Base-by-base conservation (phyloP, 768 basidiomycete species). In the Kwoniella sp. region DNA sequence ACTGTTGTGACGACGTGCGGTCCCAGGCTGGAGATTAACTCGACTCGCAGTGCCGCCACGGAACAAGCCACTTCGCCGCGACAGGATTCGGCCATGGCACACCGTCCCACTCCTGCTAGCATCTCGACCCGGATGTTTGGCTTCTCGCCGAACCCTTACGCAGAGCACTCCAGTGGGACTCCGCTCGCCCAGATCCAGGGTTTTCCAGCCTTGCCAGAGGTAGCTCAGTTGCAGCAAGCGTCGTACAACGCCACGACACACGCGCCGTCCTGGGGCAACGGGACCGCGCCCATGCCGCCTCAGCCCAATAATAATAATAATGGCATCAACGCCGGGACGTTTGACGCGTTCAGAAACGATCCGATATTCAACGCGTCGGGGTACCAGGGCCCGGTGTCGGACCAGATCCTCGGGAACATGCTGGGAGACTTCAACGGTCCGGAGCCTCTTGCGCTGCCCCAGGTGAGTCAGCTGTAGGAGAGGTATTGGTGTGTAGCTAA, bases 161-260 rank as follows among this genome's bases (percentile, higher is more conserved):
- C 23, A 7, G 32, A 46, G 12, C 37, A 45, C 4, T 29, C 7
- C 25, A 36, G 36, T 12, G 25, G 27, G 2, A 63, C 62, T 3
- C 65, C 65, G 11, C 43, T 63, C 9, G 61, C 62, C 7, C 50
- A 67, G 29, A 61, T 67, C 39, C 57, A 59, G 15, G 65, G 48
- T 11, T 67, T 67, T 45, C 62, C 62, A 17, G 40, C 56, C 14
- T 22, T 49, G n/a, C n/a, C n/a, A n/a, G n/a, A n/a, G n/a, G n/a
- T n/a, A n/a, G n/a, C n/a, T n/a, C n/a, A n/a, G n/a, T n/a, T n/a
- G n/a, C n/a, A n/a, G n/a, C n/a, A n/a, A n/a, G n/a, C n/a, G n/a
- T n/a, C n/a, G n/a, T n/a, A n/a, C n/a, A n/a, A n/a, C n/a, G n/a
- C n/a, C n/a, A n/a, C n/a, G n/a, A n/a, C n/a, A n/a, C n/a, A n/a